Evolutionary conservation across 148 eudicot genomes (phyloP).

Genomic region (Camellia lanceoleosa): DNA sequence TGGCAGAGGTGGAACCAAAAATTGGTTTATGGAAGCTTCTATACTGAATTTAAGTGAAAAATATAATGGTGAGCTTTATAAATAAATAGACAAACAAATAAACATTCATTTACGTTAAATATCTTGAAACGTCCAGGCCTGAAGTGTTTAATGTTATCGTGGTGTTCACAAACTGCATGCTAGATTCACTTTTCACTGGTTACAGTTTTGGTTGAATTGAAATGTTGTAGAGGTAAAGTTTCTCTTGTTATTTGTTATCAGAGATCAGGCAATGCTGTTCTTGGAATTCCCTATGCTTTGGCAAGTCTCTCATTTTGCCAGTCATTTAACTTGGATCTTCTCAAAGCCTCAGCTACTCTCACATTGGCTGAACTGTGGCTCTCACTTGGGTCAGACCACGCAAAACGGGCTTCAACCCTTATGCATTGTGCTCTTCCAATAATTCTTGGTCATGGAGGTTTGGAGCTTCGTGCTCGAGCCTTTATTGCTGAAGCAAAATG

Average conservation of each 20-base stretch:
- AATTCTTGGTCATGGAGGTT: constrained; percentile 93
- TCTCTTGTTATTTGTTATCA: constrained; percentile 23
- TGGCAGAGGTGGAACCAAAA: not conserved
- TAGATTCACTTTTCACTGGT: not conserved
- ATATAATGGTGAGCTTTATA: not conserved
- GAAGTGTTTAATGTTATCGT: not conserved
- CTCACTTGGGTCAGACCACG: constrained; percentile 77
- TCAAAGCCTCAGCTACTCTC: constrained; percentile 89
- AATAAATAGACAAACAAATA: not conserved
- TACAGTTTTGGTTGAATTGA: not conserved
- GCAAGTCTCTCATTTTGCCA: constrained; percentile 94
- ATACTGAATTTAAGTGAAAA: not conserved
- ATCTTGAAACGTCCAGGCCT: not conserved
- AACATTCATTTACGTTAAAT: not conserved
- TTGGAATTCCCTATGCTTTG: constrained; percentile 91
- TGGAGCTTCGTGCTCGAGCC: constrained; percentile 93
- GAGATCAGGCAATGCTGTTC: constrained; percentile 89
- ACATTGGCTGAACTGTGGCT: constrained; percentile 90
- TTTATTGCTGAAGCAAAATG: constrained; percentile 87
- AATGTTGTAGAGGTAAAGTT: not conserved
- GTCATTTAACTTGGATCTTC: constrained; percentile 92
- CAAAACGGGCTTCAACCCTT: constrained; percentile 68
- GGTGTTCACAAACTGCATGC: too few species aligned
- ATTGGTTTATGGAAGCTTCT: not conserved
- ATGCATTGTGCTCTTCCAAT: constrained; percentile 75